Conservation (phyloP, 306 rosid genomes). For the Citrullus colocynthis region DNA sequence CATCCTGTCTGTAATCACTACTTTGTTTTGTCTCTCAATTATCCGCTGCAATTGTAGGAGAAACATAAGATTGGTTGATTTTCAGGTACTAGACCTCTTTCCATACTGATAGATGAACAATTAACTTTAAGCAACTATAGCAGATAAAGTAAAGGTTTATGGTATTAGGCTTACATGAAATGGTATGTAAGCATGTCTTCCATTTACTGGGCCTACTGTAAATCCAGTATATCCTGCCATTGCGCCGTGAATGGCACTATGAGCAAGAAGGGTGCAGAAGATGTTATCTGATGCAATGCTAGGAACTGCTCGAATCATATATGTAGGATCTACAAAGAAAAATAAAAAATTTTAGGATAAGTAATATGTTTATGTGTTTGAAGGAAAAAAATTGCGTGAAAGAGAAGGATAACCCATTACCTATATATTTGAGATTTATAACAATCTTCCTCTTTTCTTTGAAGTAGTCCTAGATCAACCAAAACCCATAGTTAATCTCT, state of each 20-base stretch:
- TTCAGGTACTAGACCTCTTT: not conserved
- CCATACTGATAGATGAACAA: not conserved
- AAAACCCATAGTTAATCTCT: not conserved
- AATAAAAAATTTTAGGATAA: not conserved
- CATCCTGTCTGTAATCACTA: conserved; percentile 60
- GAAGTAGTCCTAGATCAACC: conserved; percentile 41
- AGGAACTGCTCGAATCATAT: conserved; percentile 70
- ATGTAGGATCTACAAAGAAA: conserved; percentile 52
- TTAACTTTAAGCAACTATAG: not conserved
- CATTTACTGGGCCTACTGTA: conserved; percentile 53
- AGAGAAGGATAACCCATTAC: conserved; percentile 11
- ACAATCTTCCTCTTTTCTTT: conserved; percentile 19
- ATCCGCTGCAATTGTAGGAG: conserved; percentile 31
- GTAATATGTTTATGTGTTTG: not conserved
- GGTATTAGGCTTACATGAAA: conserved; percentile 32
- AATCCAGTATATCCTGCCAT: conserved; percentile 76
- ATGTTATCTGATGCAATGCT: conserved; percentile 69
- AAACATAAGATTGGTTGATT: not conserved
- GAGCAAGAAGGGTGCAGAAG: conserved; percentile 59
- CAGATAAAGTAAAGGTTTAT: not conserved
- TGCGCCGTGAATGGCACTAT: conserved; percentile 62
- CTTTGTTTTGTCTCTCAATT: conserved; percentile 35
- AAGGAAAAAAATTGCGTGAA: not conserved
- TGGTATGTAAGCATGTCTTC: conserved; percentile 60
- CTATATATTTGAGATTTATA: conserved; percentile 58